Evolutionary conservation across 108 stramenopile genomes (phyloP).

Genomic region (Aureococcus anophagefferens): DNA sequence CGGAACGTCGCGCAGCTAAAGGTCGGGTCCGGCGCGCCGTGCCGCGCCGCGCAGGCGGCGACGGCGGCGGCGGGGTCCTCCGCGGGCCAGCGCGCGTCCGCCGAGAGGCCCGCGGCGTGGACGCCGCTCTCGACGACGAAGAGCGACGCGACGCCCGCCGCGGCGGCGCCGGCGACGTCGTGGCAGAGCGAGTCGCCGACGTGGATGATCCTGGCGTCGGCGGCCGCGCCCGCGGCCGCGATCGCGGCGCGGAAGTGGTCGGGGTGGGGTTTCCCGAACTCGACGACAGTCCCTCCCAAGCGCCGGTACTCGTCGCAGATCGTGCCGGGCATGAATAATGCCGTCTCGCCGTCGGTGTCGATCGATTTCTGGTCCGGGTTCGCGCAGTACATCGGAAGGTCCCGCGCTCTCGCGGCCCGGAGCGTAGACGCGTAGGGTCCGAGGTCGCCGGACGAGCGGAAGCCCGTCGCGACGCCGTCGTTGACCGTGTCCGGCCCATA

Average conservation of each 20-base stretch:
- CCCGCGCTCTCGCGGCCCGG: constrained; percentile 27
- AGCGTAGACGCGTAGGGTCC: constrained; percentile 26
- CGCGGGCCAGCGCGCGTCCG: too few relatives aligned
- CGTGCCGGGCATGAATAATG: constrained; percentile 58
- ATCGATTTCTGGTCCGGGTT: constrained; percentile 65
- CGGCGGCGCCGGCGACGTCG: constrained; percentile 69
- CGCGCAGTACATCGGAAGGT: constrained; percentile 60
- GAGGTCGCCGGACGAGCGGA: not conserved
- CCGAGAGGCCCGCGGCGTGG: constrained; percentile 52
- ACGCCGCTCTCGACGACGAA: constrained; percentile 59
- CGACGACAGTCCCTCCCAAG: constrained; percentile 37
- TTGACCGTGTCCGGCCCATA: not conserved
- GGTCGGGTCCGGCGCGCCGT: too few relatives aligned
- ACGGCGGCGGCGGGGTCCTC: too few relatives aligned
- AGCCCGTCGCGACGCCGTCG: not conserved
- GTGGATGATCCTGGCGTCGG: constrained; percentile 35
- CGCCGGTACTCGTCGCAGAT: constrained; percentile 54
- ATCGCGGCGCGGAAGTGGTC: constrained; percentile 57
- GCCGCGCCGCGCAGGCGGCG: too few relatives aligned
- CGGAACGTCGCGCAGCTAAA: too few relatives aligned
- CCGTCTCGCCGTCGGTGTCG: constrained; percentile 35
- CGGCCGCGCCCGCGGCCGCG: too few relatives aligned
- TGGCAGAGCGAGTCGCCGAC: constrained; percentile 81
- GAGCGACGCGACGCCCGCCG: constrained; percentile 49
- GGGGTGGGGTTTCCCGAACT: constrained; percentile 63